Evolutionary conservation across 805 yeast species (phyloP), one percentile per base, ranked within the genome.

Genomic region (Wickerhamiella alocasiicola): DNA sequence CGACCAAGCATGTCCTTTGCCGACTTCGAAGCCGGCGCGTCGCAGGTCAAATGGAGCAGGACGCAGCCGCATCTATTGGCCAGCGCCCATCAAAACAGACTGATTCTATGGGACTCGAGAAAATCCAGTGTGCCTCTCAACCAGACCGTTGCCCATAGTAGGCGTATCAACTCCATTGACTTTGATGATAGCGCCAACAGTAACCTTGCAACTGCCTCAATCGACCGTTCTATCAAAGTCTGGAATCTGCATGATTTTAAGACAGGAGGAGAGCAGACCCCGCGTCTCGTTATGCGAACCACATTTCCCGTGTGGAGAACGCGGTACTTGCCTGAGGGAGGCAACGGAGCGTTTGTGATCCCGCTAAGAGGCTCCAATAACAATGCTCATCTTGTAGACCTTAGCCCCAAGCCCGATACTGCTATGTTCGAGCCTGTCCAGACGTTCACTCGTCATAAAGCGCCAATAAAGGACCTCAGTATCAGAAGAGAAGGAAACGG

Each of bases 11-110:
- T 70, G 44, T 69, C 76, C 35, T 85, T 83, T 62, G 83, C 95
- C n/a, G 95, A 88, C 55, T 91, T 95, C 93, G 64, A 81, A 43
- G 93, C 95, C 0, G 88, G 93, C 2, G 94, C 96, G 2, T 74
- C 94, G 0, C 97, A 88, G 57, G 95, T 85, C 12, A 85, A 88
- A 55, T 91, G 97, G 96, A 83, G 80, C 56, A 74, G 74, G 48
- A 65, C 68, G 32, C 78, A 87, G 51, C 75, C 84, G 2, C 70
- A 81, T 53, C 70, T 85, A 23, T 54, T 91, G 20, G 95, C 96
- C 0, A 77, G 91, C 1, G 70, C 93, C 5, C 98, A 91, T 55
- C 94, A 83, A 52, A 73, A 79, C 52, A 68, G 76, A 38, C 70
- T 88, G 31, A 75, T 76, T 45, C 64, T 91, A 1, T 91, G 98